phyloP scores from a whole-genome alignment of 2,329 filamentous ascomycete species.

The Drechslerella coelobrocha region DNA sequence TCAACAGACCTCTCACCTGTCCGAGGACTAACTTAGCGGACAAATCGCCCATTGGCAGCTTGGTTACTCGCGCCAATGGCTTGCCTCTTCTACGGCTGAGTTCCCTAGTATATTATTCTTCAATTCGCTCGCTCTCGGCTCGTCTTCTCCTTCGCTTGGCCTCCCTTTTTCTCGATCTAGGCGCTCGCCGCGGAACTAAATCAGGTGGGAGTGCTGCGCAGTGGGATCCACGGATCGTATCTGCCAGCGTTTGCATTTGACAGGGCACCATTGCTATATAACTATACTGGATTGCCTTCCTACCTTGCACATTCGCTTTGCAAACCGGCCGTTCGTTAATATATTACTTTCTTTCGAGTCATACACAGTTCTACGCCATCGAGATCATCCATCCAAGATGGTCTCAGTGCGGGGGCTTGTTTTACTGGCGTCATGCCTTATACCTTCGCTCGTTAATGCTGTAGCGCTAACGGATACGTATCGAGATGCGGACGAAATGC shows the following conservation, averaged over 20 bases:
- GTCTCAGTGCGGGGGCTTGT: slow-evolving; percentile 34
- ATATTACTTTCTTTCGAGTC: not conserved
- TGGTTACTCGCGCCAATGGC: not conserved
- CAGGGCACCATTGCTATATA: slow-evolving; percentile 14
- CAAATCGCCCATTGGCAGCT: not conserved
- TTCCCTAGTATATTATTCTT: slow-evolving; percentile 19
- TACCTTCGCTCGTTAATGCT: slow-evolving; percentile 33
- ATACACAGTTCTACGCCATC: too few species aligned
- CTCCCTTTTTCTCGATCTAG: slow-evolving; percentile 11
- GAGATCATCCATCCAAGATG: slow-evolving; percentile 33
- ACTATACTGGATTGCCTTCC: not conserved
- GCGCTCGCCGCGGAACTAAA: slow-evolving; percentile 2
- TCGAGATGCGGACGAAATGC: slow-evolving; percentile 56
- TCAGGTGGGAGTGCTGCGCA: slow-evolving; percentile 16
- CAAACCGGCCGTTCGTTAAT: slow-evolving; percentile 13
- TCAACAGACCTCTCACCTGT: not conserved
- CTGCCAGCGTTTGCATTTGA: slow-evolving; percentile 5
- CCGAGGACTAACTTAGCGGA: not conserved
- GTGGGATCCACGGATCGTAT: slow-evolving; percentile 4
- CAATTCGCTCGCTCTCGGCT: not conserved
- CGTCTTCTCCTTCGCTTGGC: not conserved
- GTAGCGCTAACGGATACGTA: slow-evolving; percentile 53
- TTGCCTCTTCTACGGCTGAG: slow-evolving; percentile 14
- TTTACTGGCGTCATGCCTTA: slow-evolving; percentile 38
- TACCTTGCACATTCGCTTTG: slow-evolving; percentile 14